Evolutionary conservation across 2,329 filamentous ascomycete genomes (phyloP).

Genomic region (Colletotrichum echinochloae): DNA sequence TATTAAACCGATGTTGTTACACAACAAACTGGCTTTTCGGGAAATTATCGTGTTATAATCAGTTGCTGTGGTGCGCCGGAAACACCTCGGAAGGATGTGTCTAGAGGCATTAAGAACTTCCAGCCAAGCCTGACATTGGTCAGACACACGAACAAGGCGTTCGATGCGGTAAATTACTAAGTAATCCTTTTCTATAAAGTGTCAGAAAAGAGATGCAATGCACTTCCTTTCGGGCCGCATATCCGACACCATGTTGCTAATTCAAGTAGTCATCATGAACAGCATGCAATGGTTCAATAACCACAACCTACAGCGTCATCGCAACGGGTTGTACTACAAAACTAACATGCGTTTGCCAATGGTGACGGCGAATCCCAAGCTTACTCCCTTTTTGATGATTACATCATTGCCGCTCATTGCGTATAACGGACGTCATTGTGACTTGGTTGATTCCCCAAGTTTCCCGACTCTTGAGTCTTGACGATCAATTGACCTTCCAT

Average conservation of each 20-base stretch:
- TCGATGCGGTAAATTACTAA: neutral
- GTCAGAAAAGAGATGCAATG: neutral
- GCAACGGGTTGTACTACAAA: neutral
- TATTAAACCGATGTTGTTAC: too few relatives aligned
- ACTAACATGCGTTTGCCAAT: neutral
- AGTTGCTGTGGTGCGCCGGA: too few relatives aligned
- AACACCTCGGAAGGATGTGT: neutral
- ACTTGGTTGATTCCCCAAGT: neutral
- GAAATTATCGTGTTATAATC: too few relatives aligned
- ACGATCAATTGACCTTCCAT: too few relatives aligned
- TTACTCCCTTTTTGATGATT: neutral
- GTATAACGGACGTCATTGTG: neutral
- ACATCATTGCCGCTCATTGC: neutral
- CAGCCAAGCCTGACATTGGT: neutral
- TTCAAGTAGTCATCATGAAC: neutral
- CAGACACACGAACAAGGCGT: neutral
- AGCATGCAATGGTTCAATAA: neutral
- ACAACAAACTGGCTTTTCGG: rapidly evolving
- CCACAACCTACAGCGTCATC: neutral
- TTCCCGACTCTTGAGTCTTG: neutral
- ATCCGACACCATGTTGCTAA: neutral
- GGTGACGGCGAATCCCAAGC: neutral
- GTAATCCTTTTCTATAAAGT: neutral
- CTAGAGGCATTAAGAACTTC: neutral
- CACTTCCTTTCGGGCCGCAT: neutral